phyloP scores from a whole-genome alignment of 2,329 filamentous ascomycete species.

The Helicocarpus griseus region DNA sequence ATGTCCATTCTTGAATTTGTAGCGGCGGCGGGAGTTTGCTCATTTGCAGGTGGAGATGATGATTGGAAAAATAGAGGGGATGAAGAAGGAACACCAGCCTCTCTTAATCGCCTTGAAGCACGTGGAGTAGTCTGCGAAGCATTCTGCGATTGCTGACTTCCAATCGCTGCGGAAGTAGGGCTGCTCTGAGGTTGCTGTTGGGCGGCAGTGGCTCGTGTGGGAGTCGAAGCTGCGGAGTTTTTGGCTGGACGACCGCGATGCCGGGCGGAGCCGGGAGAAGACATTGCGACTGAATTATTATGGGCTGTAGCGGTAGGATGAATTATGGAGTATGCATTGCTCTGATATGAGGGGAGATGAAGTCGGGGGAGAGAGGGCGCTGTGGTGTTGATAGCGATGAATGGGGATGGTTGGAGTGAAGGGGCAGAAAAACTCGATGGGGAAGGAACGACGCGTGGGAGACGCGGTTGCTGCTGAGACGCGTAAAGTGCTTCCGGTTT shows the following conservation, averaged over 20 bases:
- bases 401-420: neutral
- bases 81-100: constrained; percentile 47
- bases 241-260: constrained; percentile 33
- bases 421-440: neutral
- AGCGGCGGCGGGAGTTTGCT: constrained; percentile 28
- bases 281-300: constrained; percentile 25
- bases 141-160: constrained; percentile 18
- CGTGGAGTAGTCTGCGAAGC: constrained; percentile 36
- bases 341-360: neutral
- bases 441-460: neutral
- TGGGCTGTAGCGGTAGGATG: neutral
- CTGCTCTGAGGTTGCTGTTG: constrained; percentile 24
- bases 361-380: neutral
- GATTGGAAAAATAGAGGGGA: constrained; percentile 73
- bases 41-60: constrained; percentile 42
- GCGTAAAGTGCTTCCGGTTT: constrained; percentile 19
- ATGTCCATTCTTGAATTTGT: constrained; percentile 29
- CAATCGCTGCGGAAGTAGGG: constrained; percentile 11
- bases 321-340: neutral
- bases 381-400: neutral
- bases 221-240: constrained; percentile 31
- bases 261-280: constrained; percentile 32
- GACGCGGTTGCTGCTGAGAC: neutral
- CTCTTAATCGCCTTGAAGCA: constrained; percentile 32
- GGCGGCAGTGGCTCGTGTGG: constrained; percentile 23